phyloP scores from a whole-genome alignment of 2,329 filamentous ascomycete genomes.

The Xylaria digitata region DNA sequence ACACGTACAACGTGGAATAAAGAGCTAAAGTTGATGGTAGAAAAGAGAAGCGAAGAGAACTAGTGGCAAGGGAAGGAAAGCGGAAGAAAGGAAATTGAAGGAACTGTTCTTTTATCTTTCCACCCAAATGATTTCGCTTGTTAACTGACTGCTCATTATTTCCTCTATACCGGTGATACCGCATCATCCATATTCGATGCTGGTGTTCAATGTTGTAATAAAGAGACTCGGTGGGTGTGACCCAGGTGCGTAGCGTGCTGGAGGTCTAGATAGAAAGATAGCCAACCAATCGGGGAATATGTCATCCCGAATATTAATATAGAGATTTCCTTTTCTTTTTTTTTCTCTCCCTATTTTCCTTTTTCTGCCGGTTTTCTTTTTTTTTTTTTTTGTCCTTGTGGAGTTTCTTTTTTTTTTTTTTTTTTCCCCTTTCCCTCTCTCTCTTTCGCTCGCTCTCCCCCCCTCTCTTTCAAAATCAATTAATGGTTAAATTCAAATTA shows the following conservation, averaged over 20 bases:
- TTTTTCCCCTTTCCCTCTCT: no score
- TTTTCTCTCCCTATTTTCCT: not conserved
- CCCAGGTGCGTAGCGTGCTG: not conserved
- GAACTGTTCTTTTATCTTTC: conserved; percentile 11
- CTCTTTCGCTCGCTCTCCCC: no score
- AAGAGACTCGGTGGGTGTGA: not conserved
- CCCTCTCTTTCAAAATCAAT: no score
- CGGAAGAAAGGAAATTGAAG: not conserved
- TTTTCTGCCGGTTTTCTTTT: no score
- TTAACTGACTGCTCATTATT: conserved; percentile 7
- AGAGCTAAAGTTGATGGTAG: not conserved
- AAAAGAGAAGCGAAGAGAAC: no score
- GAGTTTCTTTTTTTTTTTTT: no score
- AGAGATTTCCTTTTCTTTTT: not conserved
- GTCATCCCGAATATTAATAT: not conserved
- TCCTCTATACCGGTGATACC: conserved; percentile 1
- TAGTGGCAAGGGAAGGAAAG: no score
- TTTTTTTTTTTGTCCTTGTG: no score
- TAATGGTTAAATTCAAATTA: not conserved
- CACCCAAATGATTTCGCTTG: not conserved
- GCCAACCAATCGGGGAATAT: conserved; percentile 6
- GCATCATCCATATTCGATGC: not conserved
- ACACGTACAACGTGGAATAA: not conserved
- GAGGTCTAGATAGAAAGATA: conserved; percentile 10
- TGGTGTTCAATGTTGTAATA: not conserved